These are phyloP conservation scores for Leptosphaerulina australis DNA, from an alignment of 2,329 filamentous ascomycete species.

Conservation along the genomic window DNA sequence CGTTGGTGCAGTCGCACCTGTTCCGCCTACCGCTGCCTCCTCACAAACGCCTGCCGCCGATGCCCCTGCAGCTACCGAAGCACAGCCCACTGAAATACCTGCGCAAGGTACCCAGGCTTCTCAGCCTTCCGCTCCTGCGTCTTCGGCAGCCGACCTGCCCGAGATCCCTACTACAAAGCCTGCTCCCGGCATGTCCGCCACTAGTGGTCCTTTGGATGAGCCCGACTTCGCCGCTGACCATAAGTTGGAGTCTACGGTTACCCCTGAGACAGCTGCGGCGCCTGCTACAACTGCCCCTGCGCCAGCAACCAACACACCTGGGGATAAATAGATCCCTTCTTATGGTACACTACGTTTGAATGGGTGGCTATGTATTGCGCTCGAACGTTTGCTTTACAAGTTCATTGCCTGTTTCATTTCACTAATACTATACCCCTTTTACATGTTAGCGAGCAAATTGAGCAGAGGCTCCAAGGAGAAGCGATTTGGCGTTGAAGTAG, in stretches of 20 bases:
- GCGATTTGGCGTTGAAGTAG: constrained; percentile 5
- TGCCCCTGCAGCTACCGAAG: constrained; percentile 26
- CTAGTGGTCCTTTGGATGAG: constrained; percentile 47
- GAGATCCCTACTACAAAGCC: constrained; percentile 33
- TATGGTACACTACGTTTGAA: not conserved
- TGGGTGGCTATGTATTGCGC: not conserved
- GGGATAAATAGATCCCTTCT: constrained; percentile 5
- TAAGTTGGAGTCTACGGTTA: constrained; percentile 26
- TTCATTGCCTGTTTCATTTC: constrained; percentile 23
- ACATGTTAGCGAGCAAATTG: constrained; percentile 22
- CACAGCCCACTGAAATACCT: constrained; percentile 22
- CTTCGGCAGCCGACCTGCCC: constrained; percentile 13
- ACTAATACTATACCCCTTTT: constrained; percentile 46
- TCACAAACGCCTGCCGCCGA: constrained; percentile 31
- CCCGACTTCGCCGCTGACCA: constrained; percentile 35
- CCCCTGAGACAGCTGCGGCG: constrained; percentile 20
- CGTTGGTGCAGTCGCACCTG: constrained; percentile 37
- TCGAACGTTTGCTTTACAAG: constrained; percentile 3
- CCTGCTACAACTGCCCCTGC: constrained; percentile 22
- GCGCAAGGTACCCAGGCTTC: constrained; percentile 8
- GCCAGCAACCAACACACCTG: constrained; percentile 18
- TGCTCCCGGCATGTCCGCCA: constrained; percentile 49
- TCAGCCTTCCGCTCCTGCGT: constrained; percentile 14
- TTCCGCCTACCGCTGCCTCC: constrained; percentile 36
- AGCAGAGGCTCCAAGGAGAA: constrained; percentile 3